Conservation (phyloP, 495 filamentous ascomycete species). For the Penicillium antarcticum region DNA sequence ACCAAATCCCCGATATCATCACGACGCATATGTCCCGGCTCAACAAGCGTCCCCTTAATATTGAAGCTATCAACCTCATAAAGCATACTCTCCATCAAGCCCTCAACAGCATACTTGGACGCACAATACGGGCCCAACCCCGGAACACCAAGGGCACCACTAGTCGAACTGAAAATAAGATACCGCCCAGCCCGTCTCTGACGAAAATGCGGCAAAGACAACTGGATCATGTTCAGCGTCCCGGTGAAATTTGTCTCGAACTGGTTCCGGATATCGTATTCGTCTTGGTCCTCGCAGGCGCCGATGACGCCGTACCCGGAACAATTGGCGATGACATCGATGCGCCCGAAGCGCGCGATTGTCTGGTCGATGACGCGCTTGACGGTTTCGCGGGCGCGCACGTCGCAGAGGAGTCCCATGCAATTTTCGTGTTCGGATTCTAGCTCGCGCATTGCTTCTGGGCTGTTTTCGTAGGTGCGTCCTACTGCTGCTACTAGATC, state of each 20-base stretch:
- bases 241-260: constrained; percentile 98
- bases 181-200: constrained; percentile 71
- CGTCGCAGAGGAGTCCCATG: constrained; percentile 82
- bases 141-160: constrained; percentile 84
- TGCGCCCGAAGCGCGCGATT: constrained; percentile 69
- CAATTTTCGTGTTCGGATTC: constrained; percentile 57
- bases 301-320: constrained; percentile 92
- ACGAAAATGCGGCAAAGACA: constrained; percentile 86
- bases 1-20: constrained; percentile 55
- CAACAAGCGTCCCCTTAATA: constrained; percentile 87
- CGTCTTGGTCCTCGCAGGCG: constrained; percentile 94
- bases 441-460: constrained; percentile 61
- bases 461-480: constrained; percentile 74
- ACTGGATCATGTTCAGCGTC: constrained; percentile 86
- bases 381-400: constrained; percentile 78
- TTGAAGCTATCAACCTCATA: constrained; percentile 92
- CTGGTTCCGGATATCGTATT: constrained; percentile 90
- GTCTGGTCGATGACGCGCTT: constrained; percentile 63
- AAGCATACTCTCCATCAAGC: constrained; percentile 89
- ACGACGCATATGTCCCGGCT: constrained; percentile 81
- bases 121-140: constrained; percentile 93
- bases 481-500: constrained; percentile 91
- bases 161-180: constrained; percentile 89
- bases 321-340: constrained; percentile 91
- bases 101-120: constrained; percentile 94